Conservation (phyloP, 768 basidiomycete genomes). For the Clitopilus hobsonii region DNA sequence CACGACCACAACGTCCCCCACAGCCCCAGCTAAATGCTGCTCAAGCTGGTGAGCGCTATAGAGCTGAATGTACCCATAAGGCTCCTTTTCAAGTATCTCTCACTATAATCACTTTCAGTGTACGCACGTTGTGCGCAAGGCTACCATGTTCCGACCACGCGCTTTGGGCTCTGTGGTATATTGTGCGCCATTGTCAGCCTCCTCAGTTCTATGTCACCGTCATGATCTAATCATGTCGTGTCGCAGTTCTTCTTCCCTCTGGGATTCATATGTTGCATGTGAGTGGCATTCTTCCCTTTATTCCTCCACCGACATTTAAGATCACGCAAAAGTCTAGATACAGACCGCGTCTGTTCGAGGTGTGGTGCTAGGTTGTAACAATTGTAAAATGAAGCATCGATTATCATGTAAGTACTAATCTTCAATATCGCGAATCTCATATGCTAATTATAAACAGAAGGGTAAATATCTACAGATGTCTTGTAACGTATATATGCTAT, state of each 20-base stretch:
- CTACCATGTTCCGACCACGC: conserved; percentile 16
- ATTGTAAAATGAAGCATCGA: too few relatives aligned
- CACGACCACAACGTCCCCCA: conserved; percentile 4
- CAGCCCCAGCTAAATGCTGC: conserved; percentile 5
- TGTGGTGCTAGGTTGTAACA: conserved; percentile 24
- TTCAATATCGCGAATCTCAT: background rate
- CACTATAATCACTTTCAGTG: conserved; percentile 12
- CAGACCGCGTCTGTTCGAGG: conserved; percentile 23
- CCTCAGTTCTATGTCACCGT: background rate
- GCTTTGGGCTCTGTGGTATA: conserved; percentile 24
- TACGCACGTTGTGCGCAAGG: conserved; percentile 22
- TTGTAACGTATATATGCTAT: background rate
- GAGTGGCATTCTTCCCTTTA: background rate
- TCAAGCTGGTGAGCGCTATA: conserved; percentile 21
- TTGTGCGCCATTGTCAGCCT: conserved; percentile 19
- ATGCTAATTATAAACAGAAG: conserved; percentile 1
- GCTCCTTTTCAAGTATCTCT: too few relatives aligned
- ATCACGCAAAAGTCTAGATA: conserved; percentile 20
- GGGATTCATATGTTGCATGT: conserved; percentile 23
- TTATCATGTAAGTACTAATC: background rate
- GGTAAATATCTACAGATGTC: background rate
- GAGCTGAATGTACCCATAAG: conserved; percentile 13
- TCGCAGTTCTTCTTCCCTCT: conserved; percentile 19
- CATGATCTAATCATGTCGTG: background rate
- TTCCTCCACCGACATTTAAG: background rate